Percentiles rank a stretch among this genome's conserved stretches.
These are phyloP conservation scores for Paramecium caudatum DNA, from an alignment of 73 alveolate genomes.

Conservation along the genomic window DNA sequence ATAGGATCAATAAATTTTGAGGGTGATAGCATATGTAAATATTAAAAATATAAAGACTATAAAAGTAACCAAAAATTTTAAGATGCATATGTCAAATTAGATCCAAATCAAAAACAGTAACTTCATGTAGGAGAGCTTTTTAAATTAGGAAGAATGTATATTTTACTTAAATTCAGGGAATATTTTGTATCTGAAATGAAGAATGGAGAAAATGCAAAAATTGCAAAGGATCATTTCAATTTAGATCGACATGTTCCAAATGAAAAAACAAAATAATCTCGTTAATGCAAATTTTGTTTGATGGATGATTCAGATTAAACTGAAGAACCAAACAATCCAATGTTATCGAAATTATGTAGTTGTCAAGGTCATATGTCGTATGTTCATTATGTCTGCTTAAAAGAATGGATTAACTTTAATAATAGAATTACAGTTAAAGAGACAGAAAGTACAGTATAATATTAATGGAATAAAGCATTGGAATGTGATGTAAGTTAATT, in stretches of 20 bases:
- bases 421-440: not conserved
- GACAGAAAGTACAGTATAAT: conserved; percentile 13
- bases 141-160: conserved; percentile 58
- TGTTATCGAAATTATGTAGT: not conserved
- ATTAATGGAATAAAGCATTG: conserved; percentile 43
- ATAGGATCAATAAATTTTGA: conserved; percentile 18
- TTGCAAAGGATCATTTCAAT: conserved; percentile 46
- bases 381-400: conserved; percentile 43
- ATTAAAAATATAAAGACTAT: not conserved
- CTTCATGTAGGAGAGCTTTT: conserved; percentile 4
- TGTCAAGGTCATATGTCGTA: conserved; percentile 27
- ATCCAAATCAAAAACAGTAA: conserved; percentile 7
- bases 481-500: conserved; percentile 40
- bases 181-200: conserved; percentile 50
- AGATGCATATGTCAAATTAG: conserved; percentile 58
- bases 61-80: not conserved
- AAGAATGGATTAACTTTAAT: conserved; percentile 42
- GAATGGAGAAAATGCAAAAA: not conserved
- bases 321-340: conserved; percentile 29
- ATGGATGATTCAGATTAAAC: conserved; percentile 53
- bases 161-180: not conserved
- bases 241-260: not conserved
- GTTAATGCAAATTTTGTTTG: conserved; percentile 24
- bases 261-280: not conserved
- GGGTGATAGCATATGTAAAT: not conserved